phyloP scores from a whole-genome alignment of 257 asterid species.

The Mentha longifolia region DNA sequence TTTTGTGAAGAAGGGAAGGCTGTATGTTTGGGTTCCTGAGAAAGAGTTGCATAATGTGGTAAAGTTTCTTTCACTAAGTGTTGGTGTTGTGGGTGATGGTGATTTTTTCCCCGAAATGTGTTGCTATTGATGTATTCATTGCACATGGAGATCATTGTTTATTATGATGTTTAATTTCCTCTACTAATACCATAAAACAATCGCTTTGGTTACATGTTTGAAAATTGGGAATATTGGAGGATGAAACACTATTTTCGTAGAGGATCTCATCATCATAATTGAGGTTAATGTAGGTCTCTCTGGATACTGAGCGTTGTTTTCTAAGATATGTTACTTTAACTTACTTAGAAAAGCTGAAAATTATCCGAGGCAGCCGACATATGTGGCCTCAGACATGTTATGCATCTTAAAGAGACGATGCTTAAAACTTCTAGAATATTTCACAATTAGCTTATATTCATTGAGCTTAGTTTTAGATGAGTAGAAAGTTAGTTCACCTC shows the following conservation, averaged over 20 bases:
- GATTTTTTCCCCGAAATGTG: background rate
- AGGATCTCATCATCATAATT: background rate
- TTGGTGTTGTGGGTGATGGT: background rate
- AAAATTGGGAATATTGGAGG: background rate
- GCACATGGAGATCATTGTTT: background rate
- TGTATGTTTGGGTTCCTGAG: constrained; percentile 87
- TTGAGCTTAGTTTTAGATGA: too few relatives aligned
- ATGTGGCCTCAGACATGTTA: too few relatives aligned
- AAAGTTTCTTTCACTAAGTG: constrained; percentile 19
- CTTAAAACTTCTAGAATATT: too few relatives aligned
- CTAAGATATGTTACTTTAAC: too few relatives aligned
- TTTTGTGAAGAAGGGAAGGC: constrained; percentile 75
- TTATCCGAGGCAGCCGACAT: too few relatives aligned
- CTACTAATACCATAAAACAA: background rate
- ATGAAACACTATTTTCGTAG: background rate
- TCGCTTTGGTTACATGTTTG: background rate
- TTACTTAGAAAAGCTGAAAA: too few relatives aligned
- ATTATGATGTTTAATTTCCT: background rate
- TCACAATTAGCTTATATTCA: too few relatives aligned
- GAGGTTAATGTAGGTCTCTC: background rate
- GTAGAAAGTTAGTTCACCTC: too few relatives aligned
- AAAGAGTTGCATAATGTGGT: constrained; percentile 94
- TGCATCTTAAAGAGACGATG: too few relatives aligned
- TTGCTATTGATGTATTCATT: constrained; percentile 6
- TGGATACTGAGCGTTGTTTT: too few relatives aligned